phyloP scores from a whole-genome alignment of 2,329 filamentous ascomycete genomes.

The Alternaria burnsii region DNA sequence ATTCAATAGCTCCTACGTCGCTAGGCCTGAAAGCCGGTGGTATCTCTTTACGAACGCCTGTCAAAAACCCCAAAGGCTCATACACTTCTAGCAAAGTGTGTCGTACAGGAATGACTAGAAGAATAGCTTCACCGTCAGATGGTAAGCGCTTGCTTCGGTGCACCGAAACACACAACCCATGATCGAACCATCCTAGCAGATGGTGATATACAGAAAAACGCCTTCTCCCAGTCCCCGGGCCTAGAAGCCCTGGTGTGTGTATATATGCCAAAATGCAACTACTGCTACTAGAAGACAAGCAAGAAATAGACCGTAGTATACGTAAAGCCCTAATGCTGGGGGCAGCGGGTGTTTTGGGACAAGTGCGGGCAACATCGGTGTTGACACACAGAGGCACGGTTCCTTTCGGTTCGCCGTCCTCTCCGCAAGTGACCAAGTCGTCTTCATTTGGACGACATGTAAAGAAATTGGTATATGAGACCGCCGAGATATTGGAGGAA shows the following conservation, averaged over 20 bases:
- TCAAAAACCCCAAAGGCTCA: constrained; percentile 24
- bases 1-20: constrained; percentile 29
- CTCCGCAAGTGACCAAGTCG: constrained; percentile 3
- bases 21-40: constrained; percentile 36
- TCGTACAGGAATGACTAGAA: constrained; percentile 32
- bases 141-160: constrained; percentile 20
- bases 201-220: constrained; percentile 36
- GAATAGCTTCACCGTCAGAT: constrained; percentile 22
- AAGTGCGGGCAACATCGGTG: neutral
- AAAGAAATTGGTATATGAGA: neutral
- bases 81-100: constrained; percentile 45
- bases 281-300: constrained; percentile 41
- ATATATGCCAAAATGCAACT: constrained; percentile 46
- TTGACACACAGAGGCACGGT: neutral
- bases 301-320: constrained; percentile 16
- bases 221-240: constrained; percentile 32
- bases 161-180: constrained; percentile 33
- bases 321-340: neutral
- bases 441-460: neutral
- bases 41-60: constrained; percentile 36
- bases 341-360: neutral
- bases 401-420: neutral
- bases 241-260: constrained; percentile 33
- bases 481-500: constrained; percentile 24
- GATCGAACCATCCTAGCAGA: constrained; percentile 30